Evolutionary conservation across 768 basidiomycete genomes (phyloP).

Genomic region (Boletus edulis): DNA sequence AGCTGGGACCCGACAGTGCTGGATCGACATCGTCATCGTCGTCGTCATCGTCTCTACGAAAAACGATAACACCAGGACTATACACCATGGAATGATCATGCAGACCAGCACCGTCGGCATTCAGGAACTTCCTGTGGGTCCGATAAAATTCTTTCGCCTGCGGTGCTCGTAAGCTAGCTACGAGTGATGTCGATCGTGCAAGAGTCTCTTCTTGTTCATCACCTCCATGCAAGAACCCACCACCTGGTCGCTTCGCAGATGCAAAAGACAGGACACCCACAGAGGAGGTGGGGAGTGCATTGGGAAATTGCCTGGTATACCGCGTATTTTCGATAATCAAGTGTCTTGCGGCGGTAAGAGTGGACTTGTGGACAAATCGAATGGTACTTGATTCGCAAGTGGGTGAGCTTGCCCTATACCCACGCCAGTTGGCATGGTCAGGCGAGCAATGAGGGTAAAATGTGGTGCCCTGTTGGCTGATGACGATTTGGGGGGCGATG

Average conservation of each 20-base stretch:
- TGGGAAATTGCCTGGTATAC: slow-evolving; percentile 10
- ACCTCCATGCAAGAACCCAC: slow-evolving; percentile 43
- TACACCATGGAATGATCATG: slow-evolving; percentile 50
- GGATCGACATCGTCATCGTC: slow-evolving; percentile 14
- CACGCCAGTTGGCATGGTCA: slow-evolving; percentile 36
- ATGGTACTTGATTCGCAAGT: slow-evolving; percentile 18
- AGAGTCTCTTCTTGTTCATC: slow-evolving; percentile 46
- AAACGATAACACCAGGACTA: slow-evolving; percentile 40
- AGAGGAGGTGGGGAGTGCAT: slow-evolving; percentile 23
- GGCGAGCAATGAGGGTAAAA: slow-evolving; percentile 41
- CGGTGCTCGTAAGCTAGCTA: slow-evolving; percentile 35
- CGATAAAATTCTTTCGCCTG: slow-evolving; percentile 40
- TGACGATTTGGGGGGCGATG: slow-evolving; percentile 35
- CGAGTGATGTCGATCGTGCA: slow-evolving; percentile 39
- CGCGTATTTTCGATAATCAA: slow-evolving; percentile 15
- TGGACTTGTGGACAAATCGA: slow-evolving; percentile 30
- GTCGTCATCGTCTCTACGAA: slow-evolving; percentile 39
- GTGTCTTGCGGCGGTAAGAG: slow-evolving; percentile 33
- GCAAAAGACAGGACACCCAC: slow-evolving; percentile 44
- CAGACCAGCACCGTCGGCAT: slow-evolving; percentile 38
- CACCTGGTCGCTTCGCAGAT: slow-evolving; percentile 43
- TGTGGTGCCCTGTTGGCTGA: slow-evolving; percentile 37
- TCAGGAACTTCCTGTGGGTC: slow-evolving; percentile 35
- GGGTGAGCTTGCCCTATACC: slow-evolving; percentile 6
- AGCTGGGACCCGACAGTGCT: slow-evolving; percentile 11